A percentile compares a stretch with the other conserved stretches of the same genome.
Evolutionary conservation across 768 basidiomycete species (phyloP).

Genomic region (Amanita molliuscula): DNA sequence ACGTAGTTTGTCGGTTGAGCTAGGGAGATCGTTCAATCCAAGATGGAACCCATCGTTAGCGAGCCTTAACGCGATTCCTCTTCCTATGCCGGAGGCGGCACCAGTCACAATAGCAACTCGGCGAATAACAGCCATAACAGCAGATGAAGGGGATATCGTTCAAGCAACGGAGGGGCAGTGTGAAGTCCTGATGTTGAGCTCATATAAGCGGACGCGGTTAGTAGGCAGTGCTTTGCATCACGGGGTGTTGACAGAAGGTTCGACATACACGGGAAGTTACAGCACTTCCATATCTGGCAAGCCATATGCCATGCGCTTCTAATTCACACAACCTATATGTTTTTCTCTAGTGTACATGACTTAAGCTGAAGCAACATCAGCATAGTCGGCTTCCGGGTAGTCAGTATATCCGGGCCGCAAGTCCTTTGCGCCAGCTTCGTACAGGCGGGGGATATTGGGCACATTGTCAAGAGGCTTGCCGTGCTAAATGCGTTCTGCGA

Average conservation of each 20-base stretch:
- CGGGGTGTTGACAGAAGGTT: too few relatives aligned
- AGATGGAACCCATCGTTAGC: conserved; percentile 37
- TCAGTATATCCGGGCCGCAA: conserved; percentile 25
- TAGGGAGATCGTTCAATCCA: conserved; percentile 32
- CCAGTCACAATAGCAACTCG: conserved; percentile 24
- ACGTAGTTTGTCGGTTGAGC: conserved; percentile 18
- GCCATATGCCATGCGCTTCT: too few relatives aligned
- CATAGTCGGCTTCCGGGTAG: conserved; percentile 20
- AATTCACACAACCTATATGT: too few relatives aligned
- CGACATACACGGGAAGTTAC: too few relatives aligned
- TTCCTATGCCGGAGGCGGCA: conserved; percentile 35
- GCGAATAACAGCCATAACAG: neutral
- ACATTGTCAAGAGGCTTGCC: conserved; percentile 25
- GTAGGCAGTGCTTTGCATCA: too few relatives aligned
- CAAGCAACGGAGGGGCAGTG: too few relatives aligned
- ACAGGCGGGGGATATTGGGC: conserved; percentile 18
- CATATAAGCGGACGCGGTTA: too few relatives aligned
- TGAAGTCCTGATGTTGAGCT: too few relatives aligned
- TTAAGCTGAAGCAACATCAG: neutral
- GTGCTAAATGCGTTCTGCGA: conserved; percentile 24
- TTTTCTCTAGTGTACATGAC: too few relatives aligned
- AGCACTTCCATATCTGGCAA: too few relatives aligned
- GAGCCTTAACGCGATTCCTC: conserved; percentile 34
- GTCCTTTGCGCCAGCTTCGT: conserved; percentile 16
- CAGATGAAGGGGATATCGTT: neutral